Evolutionary conservation across 306 rosid species (phyloP).

Genomic region (Cicer judaicum): DNA sequence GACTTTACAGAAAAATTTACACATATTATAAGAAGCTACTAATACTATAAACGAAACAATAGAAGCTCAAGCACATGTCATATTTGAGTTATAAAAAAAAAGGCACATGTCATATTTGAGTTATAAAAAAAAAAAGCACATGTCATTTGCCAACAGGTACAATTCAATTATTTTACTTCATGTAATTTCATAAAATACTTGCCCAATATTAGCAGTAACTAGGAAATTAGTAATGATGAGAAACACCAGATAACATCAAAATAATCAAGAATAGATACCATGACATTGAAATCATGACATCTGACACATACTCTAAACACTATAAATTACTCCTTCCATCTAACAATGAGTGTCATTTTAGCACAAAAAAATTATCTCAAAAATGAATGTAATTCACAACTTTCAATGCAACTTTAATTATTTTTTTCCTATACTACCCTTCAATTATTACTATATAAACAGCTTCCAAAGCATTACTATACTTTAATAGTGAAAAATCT

Average conservation of each 20-base stretch:
- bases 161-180: conserved; percentile 5
- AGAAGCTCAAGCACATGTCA: background rate
- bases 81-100: background rate
- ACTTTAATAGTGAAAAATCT: too few relatives aligned
- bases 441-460: too few relatives aligned
- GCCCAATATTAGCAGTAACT: conserved; percentile 23
- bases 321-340: background rate
- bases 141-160: background rate
- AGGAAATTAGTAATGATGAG: background rate
- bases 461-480: too few relatives aligned
- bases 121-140: background rate
- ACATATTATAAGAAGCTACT: conserved; percentile 20
- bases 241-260: conserved; percentile 15
- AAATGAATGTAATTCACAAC: too few relatives aligned
- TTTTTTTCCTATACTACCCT: too few relatives aligned
- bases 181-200: conserved; percentile 10
- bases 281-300: background rate
- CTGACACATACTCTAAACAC: conserved; percentile 5
- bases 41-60: conserved; percentile 9
- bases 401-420: too few relatives aligned
- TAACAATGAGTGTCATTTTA: too few relatives aligned
- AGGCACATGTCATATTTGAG: too few relatives aligned
- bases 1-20: conserved; percentile 22
- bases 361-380: too few relatives aligned
- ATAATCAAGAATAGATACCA: background rate